These are phyloP conservation scores for Macadamia integrifolia DNA, from an alignment of 164 flowering plant species.

Conservation along the genomic window DNA sequence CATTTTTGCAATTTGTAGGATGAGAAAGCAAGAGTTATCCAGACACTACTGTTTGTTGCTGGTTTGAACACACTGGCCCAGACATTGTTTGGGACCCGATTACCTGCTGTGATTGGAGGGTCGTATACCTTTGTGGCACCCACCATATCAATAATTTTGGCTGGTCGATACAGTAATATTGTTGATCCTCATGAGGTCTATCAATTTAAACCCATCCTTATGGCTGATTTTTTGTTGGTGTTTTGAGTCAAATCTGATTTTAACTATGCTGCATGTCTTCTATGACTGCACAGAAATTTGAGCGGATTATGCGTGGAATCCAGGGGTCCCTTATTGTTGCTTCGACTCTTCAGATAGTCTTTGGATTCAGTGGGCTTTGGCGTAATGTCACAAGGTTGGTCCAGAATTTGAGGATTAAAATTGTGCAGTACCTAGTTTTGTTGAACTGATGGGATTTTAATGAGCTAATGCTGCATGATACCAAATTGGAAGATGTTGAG, in stretches of 20 bases:
- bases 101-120: constrained; percentile 92
- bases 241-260: not conserved
- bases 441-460: not conserved
- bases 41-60: constrained; percentile 89
- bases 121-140: constrained; percentile 87
- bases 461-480: not conserved
- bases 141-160: constrained; percentile 81
- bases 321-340: constrained; percentile 92
- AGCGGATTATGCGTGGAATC: constrained; percentile 74
- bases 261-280: constrained; percentile 1
- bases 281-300: constrained; percentile 58
- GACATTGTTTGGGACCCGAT: constrained; percentile 70
- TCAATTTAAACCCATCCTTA: constrained; percentile 5
- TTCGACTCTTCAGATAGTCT: constrained; percentile 85
- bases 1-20: constrained; percentile 34
- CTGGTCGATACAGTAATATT: constrained; percentile 60
- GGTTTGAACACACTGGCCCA: constrained; percentile 89
- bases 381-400: constrained; percentile 83
- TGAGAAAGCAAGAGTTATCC: constrained; percentile 91
- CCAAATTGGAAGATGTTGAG: not conserved
- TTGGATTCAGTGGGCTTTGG: constrained; percentile 99
- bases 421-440: not conserved
- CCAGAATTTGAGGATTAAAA: not conserved
- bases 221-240: not conserved
- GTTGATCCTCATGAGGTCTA: constrained; percentile 60